A percentile compares a stretch with the other conserved stretches of the same genome.
Conservation (phyloP, 2,329 filamentous ascomycete species). For the Neurospora crassa region DNA sequence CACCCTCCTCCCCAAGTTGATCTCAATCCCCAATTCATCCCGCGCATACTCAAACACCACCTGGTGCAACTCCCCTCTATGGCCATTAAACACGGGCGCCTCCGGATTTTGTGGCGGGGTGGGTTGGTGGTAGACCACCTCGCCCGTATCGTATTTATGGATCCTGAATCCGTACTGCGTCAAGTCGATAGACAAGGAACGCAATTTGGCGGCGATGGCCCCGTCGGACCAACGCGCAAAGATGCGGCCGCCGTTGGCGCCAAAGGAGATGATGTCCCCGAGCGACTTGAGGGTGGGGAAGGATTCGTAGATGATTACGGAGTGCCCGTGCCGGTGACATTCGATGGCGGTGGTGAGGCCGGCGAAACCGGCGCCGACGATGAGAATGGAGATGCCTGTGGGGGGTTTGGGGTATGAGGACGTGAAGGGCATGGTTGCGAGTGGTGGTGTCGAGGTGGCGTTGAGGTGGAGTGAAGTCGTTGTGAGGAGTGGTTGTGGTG, state of each 20-base stretch:
- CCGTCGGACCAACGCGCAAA: conserved; percentile 48
- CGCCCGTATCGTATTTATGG: conserved; percentile 50
- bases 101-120: conserved; percentile 33
- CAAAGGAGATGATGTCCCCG: conserved; percentile 54
- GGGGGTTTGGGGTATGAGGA: neutral
- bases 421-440: neutral
- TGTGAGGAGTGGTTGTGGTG: too few species aligned
- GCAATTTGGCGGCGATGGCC: conserved; percentile 35
- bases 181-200: conserved; percentile 42
- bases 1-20: conserved; percentile 42
- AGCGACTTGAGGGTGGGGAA: conserved; percentile 48
- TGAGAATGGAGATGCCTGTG: conserved; percentile 43
- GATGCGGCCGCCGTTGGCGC: conserved; percentile 50
- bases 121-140: conserved; percentile 48
- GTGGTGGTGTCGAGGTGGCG: neutral
- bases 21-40: conserved; percentile 44
- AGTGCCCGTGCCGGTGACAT: conserved; percentile 51
- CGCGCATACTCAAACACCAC: conserved; percentile 49
- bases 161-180: conserved; percentile 48
- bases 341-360: conserved; percentile 55
- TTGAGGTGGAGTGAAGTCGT: neutral
- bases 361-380: conserved; percentile 47
- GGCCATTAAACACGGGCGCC: conserved; percentile 49
- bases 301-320: conserved; percentile 47
- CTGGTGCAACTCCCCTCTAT: conserved; percentile 49